Conservation (phyloP, 257 asterid species). For the Ophiorrhiza pumila region DNA sequence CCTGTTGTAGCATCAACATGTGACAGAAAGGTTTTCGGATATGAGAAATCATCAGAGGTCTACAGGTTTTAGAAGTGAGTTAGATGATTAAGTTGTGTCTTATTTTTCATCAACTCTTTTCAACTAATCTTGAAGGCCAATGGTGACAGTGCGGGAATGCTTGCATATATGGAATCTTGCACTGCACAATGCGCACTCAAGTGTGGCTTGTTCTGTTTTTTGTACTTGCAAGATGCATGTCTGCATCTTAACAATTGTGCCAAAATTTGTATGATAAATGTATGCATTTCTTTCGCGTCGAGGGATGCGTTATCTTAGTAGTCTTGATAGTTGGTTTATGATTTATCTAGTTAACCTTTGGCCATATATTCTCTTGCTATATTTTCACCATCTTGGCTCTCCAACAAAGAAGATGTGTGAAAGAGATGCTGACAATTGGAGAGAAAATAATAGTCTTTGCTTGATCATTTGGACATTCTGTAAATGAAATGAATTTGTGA, state of each 20-base stretch:
- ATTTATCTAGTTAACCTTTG: background rate
- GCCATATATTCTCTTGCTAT: background rate
- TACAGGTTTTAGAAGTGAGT: slow-evolving; percentile 32
- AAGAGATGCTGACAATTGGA: background rate
- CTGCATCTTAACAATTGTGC: background rate
- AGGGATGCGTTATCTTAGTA: background rate
- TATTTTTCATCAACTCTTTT: background rate
- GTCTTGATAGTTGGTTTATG: background rate
- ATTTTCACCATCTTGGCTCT: background rate
- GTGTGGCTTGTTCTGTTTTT: background rate
- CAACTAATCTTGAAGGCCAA: background rate
- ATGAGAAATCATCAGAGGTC: slow-evolving; percentile 31
- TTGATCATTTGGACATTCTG: too few species aligned
- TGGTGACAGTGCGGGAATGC: slow-evolving; percentile 9
- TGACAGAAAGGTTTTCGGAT: slow-evolving; percentile 23
- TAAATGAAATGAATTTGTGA: too few species aligned
- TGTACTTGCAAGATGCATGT: background rate
- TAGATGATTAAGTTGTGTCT: background rate
- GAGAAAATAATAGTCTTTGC: too few species aligned
- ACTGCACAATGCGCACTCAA: background rate
- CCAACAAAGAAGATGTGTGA: background rate
- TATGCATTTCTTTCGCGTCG: background rate
- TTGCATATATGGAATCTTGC: background rate
- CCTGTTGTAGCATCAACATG: slow-evolving; percentile 21
- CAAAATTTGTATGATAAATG: background rate